Percentiles rank a stretch among this genome's conserved stretches.
Evolutionary conservation across 768 basidiomycete species (phyloP).

Genomic region (Leucocoprinus birnbaumii): DNA sequence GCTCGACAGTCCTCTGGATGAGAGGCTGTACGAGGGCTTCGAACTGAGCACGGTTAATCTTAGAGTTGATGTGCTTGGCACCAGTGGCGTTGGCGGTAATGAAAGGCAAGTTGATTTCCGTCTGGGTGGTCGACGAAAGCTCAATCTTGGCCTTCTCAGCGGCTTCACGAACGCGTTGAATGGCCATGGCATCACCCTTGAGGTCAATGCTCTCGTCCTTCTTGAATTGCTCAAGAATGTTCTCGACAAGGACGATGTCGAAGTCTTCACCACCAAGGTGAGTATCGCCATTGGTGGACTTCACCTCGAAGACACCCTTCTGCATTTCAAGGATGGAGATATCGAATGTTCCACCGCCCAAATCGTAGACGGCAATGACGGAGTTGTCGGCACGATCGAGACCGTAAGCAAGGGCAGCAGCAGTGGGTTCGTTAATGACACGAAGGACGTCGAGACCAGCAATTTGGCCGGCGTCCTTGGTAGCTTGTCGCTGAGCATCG

Average conservation of each 20-base stretch:
- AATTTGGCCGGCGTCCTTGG: slow-evolving; percentile 96
- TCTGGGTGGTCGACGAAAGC: slow-evolving; percentile 90
- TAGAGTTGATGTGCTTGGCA: slow-evolving; percentile 95
- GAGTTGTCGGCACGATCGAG: slow-evolving; percentile 83
- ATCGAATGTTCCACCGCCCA: slow-evolving; percentile 99
- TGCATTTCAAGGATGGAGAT: slow-evolving; percentile 99
- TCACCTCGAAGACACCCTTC: slow-evolving; percentile 99
- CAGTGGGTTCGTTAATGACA: slow-evolving; percentile 99
- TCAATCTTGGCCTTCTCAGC: slow-evolving; percentile 99
- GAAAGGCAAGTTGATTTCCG: slow-evolving; percentile 97
- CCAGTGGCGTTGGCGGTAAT: slow-evolving; percentile 95
- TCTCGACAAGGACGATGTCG: slow-evolving; percentile 84
- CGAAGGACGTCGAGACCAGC: slow-evolving; percentile 97
- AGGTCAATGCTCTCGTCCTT: slow-evolving; percentile 86
- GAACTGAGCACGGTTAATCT: slow-evolving; percentile 86
- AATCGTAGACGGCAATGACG: slow-evolving; percentile 96
- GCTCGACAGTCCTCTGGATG: slow-evolving; percentile 87
- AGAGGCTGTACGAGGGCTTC: slow-evolving; percentile 82
- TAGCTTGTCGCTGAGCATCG: slow-evolving; percentile 98
- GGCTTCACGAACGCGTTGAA: slow-evolving; percentile 98
- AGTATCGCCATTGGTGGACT: slow-evolving; percentile 99
- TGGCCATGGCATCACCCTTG: slow-evolving; percentile 87
- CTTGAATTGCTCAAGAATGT: slow-evolving; percentile 91
- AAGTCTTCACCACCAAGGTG: slow-evolving; percentile 97
- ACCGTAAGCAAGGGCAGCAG: slow-evolving; percentile 97